Percentiles rank a stretch among this genome's conserved stretches.
These are phyloP conservation scores for Ballota nigra DNA, from an alignment of 257 asterid genomes.

Conservation along the genomic window DNA sequence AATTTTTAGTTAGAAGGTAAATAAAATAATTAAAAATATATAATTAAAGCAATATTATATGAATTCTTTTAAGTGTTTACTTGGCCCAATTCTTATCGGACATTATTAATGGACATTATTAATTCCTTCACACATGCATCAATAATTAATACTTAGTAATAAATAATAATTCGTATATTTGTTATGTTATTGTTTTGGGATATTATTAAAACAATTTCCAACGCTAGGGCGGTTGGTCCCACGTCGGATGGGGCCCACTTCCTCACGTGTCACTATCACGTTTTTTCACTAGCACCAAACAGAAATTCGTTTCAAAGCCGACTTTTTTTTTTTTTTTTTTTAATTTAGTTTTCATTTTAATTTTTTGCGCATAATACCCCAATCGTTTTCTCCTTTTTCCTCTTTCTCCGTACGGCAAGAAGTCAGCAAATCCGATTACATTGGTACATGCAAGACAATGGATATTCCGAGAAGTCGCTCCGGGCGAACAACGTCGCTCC, in stretches of 20 bases:
- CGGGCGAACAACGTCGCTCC: slow-evolving; percentile 58
- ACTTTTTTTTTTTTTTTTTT: background rate
- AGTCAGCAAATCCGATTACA: slow-evolving; percentile 5
- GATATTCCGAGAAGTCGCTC: slow-evolving; percentile 59
- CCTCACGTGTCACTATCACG: slow-evolving; percentile 39
- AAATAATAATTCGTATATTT: too few species aligned
- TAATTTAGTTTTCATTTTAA: background rate
- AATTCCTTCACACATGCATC: too few species aligned
- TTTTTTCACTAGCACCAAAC: slow-evolving; percentile 21
- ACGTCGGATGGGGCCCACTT: slow-evolving; percentile 36
- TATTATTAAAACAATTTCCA: background rate
- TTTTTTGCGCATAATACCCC: background rate
- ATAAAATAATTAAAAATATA: too few species aligned
- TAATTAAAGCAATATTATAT: too few species aligned
- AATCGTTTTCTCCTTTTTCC: background rate
- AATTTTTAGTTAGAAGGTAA: too few species aligned
- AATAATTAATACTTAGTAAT: too few species aligned
- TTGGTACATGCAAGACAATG: slow-evolving; percentile 32
- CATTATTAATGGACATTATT: too few species aligned
- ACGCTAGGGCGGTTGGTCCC: slow-evolving; percentile 37
- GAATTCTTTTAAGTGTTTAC: too few species aligned
- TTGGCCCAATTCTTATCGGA: too few species aligned
- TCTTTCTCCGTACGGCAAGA: background rate
- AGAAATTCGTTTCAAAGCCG: slow-evolving; percentile 27
- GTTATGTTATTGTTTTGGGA: too few species aligned